Base-by-base conservation (phyloP, 192 early-diverging fungal genomes). In the Helicostylum pulchrum region DNA sequence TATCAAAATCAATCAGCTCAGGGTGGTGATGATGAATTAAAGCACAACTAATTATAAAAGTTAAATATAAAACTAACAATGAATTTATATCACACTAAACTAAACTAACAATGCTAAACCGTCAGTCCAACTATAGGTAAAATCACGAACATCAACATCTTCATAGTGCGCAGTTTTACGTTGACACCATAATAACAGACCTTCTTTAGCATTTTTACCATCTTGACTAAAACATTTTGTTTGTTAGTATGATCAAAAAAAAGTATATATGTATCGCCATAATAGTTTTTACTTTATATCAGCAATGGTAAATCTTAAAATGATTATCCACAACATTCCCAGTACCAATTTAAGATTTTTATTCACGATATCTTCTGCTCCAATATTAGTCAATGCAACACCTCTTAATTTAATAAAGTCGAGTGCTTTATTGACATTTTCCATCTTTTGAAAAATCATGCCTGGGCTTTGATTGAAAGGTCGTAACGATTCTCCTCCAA, bases 21-120 rank as follows among this genome's bases (percentile, higher is more conserved):
- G 96, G 96, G 20, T 95, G 92, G 76, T 98, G 95, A 47, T 93
- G 88, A 81, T 98, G 96, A 70, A 98, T 98, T 62, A 98, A 80
- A 12, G 88, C 96, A 70, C 96, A 98, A 53, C 88, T 89, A 76
- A 11, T 6, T 7, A 34, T 46, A 60, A 56, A 21, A 48, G 26
- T 26, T 26, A 26, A 26, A 26, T 26, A 51, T 57, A 42, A 6
- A 30, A 48, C 4, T 47, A 26, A 20, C 8, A 49, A 2, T 44
- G 7, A 10, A 48, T n/a, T 47, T 47, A 3, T 11, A 47, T n/a
- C 11, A 47, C 7, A 36, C 7, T 7, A 44, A 48, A 66, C 21
- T 21, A 32, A 5, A 70, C 85, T 70, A 81, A 90, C 82, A 98
- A 89, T 52, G 96, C 96, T 73, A 97, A 83, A 17, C 96, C 95